Evolutionary conservation across 2,329 filamentous ascomycete species (phyloP).

Genomic region (Fusarium sp.): DNA sequence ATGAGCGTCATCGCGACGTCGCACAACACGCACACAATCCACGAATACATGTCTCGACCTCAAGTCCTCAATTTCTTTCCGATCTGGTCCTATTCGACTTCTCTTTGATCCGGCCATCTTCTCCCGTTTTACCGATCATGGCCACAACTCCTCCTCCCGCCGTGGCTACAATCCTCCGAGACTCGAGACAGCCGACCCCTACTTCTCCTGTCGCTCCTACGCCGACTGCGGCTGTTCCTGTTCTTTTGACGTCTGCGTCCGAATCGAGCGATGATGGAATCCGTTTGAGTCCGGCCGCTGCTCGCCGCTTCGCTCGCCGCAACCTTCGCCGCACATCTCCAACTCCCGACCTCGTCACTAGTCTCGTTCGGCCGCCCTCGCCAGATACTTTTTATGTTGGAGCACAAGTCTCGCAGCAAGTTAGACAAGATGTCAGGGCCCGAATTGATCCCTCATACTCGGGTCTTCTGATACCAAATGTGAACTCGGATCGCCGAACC

Average conservation of each 20-base stretch:
- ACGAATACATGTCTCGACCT: conserved; percentile 27
- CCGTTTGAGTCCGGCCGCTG: conserved; percentile 48
- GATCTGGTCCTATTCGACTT: conserved; percentile 9
- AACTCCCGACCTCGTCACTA: conserved; percentile 53
- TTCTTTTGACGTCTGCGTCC: conserved; percentile 38
- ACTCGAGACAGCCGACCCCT: conserved; percentile 24
- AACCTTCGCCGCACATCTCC: conserved; percentile 48
- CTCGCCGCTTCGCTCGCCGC: conserved; percentile 49
- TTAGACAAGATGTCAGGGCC: conserved; percentile 30
- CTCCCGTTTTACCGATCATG: conserved; percentile 19
- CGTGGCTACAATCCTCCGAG: background rate
- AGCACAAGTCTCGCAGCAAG: conserved; percentile 39
- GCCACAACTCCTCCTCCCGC: conserved; percentile 35
- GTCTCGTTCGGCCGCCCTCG: conserved; percentile 51
- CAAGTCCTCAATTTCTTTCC: conserved; percentile 2
- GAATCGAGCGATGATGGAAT: conserved; percentile 51
- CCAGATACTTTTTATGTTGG: conserved; percentile 49
- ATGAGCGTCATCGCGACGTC: conserved; percentile 35
- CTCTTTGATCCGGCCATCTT: conserved; percentile 1
- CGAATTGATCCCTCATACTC: conserved; percentile 23
- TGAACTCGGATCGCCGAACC: conserved; percentile 43
- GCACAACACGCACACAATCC: conserved; percentile 8
- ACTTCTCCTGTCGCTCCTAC: conserved; percentile 10
- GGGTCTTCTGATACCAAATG: conserved; percentile 33
- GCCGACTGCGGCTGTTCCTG: background rate